Evolutionary conservation across 2,329 filamentous ascomycete genomes (phyloP).

Genomic region (Monilinia polystroma): DNA sequence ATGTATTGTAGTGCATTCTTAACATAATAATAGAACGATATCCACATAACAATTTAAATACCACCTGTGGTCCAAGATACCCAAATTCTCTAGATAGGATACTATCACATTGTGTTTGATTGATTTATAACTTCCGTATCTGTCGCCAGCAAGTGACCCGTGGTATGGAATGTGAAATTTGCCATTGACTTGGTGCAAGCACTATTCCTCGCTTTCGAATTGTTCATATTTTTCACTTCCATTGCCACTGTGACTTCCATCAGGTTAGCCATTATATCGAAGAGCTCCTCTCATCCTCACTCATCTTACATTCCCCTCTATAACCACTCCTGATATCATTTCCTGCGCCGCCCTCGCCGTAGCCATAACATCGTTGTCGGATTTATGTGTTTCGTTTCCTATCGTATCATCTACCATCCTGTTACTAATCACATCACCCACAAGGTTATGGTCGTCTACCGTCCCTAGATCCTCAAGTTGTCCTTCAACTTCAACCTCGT

Average conservation of each 20-base stretch:
- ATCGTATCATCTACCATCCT: not conserved
- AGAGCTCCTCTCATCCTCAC: not conserved
- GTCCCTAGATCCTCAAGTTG: not conserved
- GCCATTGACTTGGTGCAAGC: not conserved
- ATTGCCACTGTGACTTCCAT: not conserved
- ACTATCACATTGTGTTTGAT: not conserved
- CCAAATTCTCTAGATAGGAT: not conserved
- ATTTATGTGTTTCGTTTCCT: not conserved
- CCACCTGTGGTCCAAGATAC: not conserved
- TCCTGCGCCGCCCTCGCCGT: conserved; percentile 15
- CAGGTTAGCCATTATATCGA: not conserved
- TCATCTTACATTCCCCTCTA: not conserved
- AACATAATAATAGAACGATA: not conserved
- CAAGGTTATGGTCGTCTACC: conserved; percentile 8
- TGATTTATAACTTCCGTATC: not conserved
- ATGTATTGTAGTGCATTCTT: too few relatives aligned
- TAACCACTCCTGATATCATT: conserved; percentile 7
- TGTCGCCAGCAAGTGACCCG: not conserved
- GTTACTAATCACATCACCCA: not conserved
- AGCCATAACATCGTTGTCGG: conserved; percentile 10
- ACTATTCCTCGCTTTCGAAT: not conserved
- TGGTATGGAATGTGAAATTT: not conserved
- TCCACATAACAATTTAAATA: not conserved
- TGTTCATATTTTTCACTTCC: not conserved
- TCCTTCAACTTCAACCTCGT: conserved; percentile 30